These are phyloP conservation scores for Immersiporthe knoxdaviesiana DNA, from an alignment of 2,329 filamentous ascomycete species.

Conservation along the genomic window DNA sequence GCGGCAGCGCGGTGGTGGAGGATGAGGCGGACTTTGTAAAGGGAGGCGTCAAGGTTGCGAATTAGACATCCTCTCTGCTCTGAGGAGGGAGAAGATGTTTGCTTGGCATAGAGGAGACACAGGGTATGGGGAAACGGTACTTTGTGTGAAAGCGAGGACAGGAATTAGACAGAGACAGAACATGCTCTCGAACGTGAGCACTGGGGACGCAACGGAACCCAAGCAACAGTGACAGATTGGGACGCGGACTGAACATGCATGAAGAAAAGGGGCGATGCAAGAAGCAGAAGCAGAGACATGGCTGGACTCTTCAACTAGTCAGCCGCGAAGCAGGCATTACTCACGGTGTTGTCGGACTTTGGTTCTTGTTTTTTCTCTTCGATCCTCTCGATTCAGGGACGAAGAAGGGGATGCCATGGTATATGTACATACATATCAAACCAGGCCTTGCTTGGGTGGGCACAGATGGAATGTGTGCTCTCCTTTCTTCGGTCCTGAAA, in stretches of 20 bases:
- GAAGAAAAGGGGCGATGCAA: neutral
- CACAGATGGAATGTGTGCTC: neutral
- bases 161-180: neutral
- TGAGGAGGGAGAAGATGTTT: neutral
- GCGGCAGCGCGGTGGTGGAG: slow-evolving; percentile 8
- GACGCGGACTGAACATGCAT: neutral
- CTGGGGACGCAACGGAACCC: slow-evolving; percentile 10
- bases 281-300: neutral
- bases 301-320: too few species aligned
- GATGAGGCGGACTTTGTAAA: slow-evolving; percentile 9
- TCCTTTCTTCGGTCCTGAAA: neutral
- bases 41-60: slow-evolving; percentile 21
- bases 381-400: neutral
- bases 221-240: neutral
- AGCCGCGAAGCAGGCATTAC: neutral
- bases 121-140: neutral
- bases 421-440: neutral
- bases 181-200: neutral
- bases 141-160: neutral
- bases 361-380: neutral
- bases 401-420: neutral
- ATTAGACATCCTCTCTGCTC: slow-evolving; percentile 7
- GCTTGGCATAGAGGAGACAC: neutral
- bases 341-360: neutral
- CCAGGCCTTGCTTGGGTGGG: neutral